Evolutionary conservation across 2,329 filamentous ascomycete genomes (phyloP).

Genomic region (Tolypocladium pustulatum): DNA sequence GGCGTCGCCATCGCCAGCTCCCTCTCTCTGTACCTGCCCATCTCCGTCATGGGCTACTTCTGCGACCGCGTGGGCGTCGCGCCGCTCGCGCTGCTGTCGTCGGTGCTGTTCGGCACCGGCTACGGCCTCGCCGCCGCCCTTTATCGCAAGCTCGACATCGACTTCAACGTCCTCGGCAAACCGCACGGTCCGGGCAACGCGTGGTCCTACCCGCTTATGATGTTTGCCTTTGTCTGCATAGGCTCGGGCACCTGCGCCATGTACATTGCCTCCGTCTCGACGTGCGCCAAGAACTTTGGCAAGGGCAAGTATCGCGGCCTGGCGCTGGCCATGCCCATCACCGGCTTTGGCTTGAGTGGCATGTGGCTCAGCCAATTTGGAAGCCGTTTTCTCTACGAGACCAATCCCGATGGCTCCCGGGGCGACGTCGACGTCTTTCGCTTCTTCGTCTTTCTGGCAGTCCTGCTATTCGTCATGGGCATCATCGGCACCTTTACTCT

Average conservation of each 20-base stretch:
- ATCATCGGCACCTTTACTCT: conserved; percentile 64
- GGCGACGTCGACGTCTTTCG: conserved; percentile 64
- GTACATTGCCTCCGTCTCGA: conserved; percentile 86
- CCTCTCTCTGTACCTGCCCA: conserved; percentile 83
- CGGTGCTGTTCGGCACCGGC: conserved; percentile 64
- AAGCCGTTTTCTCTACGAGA: conserved; percentile 66
- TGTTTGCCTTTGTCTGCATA: conserved; percentile 72
- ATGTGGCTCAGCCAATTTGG: conserved; percentile 94
- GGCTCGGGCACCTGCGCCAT: conserved; percentile 78
- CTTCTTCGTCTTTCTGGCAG: conserved; percentile 78
- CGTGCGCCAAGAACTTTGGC: conserved; percentile 96
- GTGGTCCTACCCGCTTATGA: conserved; percentile 74
- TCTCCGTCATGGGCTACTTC: conserved; percentile 78
- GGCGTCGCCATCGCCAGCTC: conserved; percentile 78
- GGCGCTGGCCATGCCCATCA: conserved; percentile 82
- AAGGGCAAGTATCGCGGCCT: conserved; percentile 78
- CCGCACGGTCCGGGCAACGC: conserved; percentile 30
- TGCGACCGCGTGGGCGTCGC: conserved; percentile 83
- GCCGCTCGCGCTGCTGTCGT: conserved; percentile 63
- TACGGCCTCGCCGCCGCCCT: conserved; percentile 76
- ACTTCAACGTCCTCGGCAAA: conserved; percentile 23
- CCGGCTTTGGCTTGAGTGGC: conserved; percentile 83
- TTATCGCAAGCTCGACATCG: conserved; percentile 48
- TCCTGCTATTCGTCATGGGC: conserved; percentile 61
- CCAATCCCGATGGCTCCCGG: conserved; percentile 48